These are phyloP conservation scores for Colletotrichum higginsianum DNA, from an alignment of 2,329 filamentous ascomycete species.

Conservation along the genomic window DNA sequence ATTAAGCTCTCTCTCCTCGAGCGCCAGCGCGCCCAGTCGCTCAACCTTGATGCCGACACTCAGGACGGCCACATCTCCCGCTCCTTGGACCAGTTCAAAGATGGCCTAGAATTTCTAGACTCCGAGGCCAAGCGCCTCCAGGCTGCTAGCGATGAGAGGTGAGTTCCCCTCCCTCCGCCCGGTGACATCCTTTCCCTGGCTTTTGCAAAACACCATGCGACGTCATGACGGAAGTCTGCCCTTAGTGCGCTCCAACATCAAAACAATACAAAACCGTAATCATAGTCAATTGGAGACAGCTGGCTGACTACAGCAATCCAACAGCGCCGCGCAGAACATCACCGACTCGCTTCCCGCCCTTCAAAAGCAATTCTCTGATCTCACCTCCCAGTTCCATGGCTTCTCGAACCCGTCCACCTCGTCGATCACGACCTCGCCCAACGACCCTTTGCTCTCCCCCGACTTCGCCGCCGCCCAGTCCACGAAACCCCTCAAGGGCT, in stretches of 20 bases:
- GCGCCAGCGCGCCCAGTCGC: conserved; percentile 85
- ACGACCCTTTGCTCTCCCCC: conserved; percentile 72
- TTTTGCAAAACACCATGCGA: conserved; percentile 17
- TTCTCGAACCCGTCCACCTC: conserved; percentile 66
- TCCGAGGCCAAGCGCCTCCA: conserved; percentile 75
- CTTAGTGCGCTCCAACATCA: conserved; percentile 44
- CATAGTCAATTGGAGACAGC: not conserved
- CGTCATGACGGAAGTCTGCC: conserved; percentile 10
- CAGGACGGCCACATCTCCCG: conserved; percentile 92
- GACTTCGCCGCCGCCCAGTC: conserved; percentile 77
- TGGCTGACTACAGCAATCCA: not conserved
- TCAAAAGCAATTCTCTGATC: conserved; percentile 80
- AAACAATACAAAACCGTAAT: not conserved
- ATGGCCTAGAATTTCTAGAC: conserved; percentile 81
- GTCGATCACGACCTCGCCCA: conserved; percentile 71
- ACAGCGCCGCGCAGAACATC: conserved; percentile 64
- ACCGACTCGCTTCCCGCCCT: conserved; percentile 78
- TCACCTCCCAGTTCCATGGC: conserved; percentile 86
- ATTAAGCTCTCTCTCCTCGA: conserved; percentile 96
- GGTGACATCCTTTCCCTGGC: not conserved
- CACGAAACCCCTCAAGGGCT: conserved; percentile 47
- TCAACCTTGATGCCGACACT: conserved; percentile 83
- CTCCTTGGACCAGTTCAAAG: conserved; percentile 87
- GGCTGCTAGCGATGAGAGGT: conserved; percentile 76
- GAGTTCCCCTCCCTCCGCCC: conserved; percentile 47